phyloP scores from a whole-genome alignment of 2,329 filamentous ascomycete genomes.

The Cadophora luteo-olivacea region DNA sequence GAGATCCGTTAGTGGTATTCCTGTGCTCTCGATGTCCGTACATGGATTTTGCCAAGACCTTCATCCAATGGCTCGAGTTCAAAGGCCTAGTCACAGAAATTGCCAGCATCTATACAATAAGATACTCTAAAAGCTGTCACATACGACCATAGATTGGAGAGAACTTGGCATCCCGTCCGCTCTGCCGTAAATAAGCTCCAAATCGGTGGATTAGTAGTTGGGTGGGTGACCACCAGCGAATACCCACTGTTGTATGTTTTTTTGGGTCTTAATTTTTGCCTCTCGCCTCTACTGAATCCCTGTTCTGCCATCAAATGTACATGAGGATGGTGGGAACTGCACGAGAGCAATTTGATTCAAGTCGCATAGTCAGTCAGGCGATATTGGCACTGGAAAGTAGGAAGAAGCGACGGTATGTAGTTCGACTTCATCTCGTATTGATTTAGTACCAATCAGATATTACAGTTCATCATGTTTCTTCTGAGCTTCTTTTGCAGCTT shows the following conservation, averaged over 20 bases:
- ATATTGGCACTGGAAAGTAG: neutral
- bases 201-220: slow-evolving; percentile 43
- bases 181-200: slow-evolving; percentile 42
- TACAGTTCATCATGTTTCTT: slow-evolving; percentile 44
- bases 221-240: slow-evolving; percentile 43
- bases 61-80: neutral
- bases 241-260: slow-evolving; percentile 41
- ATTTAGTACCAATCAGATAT: neutral
- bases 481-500: slow-evolving; percentile 28
- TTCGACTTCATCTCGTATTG: neutral
- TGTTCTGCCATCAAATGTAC: neutral
- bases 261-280: slow-evolving; percentile 10
- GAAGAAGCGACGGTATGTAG: neutral
- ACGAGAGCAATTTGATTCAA: no score
- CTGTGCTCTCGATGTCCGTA: no score
- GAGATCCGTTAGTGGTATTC: no score
- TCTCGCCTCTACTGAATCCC: neutral
- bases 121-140: neutral
- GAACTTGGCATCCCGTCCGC: slow-evolving; percentile 42
- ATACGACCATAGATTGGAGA: slow-evolving; percentile 39
- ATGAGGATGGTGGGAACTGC: neutral
- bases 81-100: neutral
- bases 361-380: no score
- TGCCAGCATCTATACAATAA: neutral
- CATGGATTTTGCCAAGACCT: neutral